phyloP scores from a whole-genome alignment of 176 grass and related monocot species.

The Oryza meyeriana region DNA sequence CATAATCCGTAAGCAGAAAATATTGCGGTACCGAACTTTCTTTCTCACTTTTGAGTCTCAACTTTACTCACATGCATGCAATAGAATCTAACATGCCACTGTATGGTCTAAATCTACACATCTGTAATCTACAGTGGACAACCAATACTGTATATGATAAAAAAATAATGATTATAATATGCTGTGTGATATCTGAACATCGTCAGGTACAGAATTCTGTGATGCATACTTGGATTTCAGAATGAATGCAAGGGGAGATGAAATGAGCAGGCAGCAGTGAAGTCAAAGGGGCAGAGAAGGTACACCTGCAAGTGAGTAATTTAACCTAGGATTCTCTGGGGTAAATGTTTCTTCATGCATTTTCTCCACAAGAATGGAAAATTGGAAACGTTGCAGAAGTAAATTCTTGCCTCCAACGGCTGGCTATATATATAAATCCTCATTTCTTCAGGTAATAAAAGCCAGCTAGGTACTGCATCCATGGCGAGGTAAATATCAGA shows the following conservation, averaged over 20 bases:
- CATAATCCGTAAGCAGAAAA: too few relatives aligned
- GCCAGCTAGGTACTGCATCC: background rate
- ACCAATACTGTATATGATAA: background rate
- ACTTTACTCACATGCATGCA: background rate
- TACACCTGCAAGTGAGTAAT: constrained; percentile 12
- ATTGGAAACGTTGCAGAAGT: constrained; percentile 7
- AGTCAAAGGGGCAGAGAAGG: constrained; percentile 12
- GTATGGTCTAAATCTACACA: background rate
- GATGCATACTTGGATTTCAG: background rate
- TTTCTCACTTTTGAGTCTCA: background rate
- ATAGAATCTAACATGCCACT: background rate
- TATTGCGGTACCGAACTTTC: background rate
- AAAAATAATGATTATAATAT: background rate
- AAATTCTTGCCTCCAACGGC: constrained; percentile 17
- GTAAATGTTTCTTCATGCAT: background rate
- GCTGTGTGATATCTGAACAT: constrained; percentile 1
- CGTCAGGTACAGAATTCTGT: background rate
- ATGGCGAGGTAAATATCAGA: constrained; percentile 12
- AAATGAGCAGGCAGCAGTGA: background rate
- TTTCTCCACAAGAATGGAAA: background rate
- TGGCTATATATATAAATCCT: background rate
- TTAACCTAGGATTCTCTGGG: constrained; percentile 28
- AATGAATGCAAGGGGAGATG: background rate
- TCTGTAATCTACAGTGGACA: background rate
- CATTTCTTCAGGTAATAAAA: constrained; percentile 25